Conservation (phyloP, 1,284 basidiomycete genomes). For the Hemileia vastatrix region DNA sequence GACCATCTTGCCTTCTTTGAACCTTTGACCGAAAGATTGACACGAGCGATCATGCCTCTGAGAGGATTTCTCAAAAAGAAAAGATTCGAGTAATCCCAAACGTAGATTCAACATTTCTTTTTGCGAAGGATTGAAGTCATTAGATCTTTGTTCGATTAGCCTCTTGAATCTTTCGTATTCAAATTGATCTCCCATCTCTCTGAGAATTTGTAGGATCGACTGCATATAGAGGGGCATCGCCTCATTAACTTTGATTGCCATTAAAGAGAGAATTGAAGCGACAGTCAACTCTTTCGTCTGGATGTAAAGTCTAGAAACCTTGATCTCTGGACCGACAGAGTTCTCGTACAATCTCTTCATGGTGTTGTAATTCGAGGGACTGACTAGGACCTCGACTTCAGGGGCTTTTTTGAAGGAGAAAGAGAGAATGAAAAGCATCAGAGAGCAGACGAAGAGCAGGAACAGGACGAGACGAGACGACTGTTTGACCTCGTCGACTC, state of each 20-base stretch:
- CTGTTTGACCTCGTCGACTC: too few species aligned
- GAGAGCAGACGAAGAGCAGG: too few species aligned
- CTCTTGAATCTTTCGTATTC: constrained; percentile 14
- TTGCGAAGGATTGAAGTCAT: constrained; percentile 9
- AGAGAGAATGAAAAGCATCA: background rate
- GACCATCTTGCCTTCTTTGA: constrained; percentile 12
- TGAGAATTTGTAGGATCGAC: constrained; percentile 13
- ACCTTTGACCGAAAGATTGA: constrained; percentile 10
- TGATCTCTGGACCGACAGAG: background rate
- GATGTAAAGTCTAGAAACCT: background rate
- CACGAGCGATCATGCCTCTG: background rate
- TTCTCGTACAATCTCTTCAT: background rate
- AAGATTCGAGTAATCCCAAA: constrained; percentile 17
- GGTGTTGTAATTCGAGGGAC: background rate
- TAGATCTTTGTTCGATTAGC: constrained; percentile 2
- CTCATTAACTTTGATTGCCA: background rate
- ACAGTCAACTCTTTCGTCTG: background rate
- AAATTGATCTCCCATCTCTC: constrained; percentile 16
- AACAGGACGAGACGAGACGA: too few species aligned
- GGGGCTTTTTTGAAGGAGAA: background rate
- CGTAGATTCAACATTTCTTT: constrained; percentile 5
- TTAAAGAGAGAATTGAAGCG: background rate
- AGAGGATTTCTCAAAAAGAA: background rate
- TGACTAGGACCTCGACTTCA: background rate
- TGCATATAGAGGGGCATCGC: constrained; percentile 21